Conservation (phyloP, 345 rosid genomes). For the Aquilaria yunnanensis region DNA sequence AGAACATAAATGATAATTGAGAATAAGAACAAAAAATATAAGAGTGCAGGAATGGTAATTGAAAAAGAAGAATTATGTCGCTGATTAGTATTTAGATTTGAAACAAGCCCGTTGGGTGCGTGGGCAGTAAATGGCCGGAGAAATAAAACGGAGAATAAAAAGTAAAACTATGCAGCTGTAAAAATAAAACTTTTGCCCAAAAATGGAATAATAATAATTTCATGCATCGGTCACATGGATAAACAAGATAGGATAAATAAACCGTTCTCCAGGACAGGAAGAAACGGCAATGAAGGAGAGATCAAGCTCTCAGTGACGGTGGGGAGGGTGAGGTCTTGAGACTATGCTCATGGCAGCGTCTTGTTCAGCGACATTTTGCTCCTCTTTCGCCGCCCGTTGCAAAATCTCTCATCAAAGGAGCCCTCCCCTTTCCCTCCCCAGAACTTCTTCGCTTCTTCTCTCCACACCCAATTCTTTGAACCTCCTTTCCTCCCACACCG, state of each 20-base stretch:
- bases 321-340: neutral
- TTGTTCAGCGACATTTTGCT: conserved; percentile 45
- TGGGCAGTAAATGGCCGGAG: too few relatives aligned
- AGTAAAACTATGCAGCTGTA: too few relatives aligned
- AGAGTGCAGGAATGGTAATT: too few relatives aligned
- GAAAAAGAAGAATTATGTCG: too few relatives aligned
- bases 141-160: too few relatives aligned
- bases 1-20: too few relatives aligned
- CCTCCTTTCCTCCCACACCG: conserved; percentile 20
- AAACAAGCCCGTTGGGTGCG: too few relatives aligned
- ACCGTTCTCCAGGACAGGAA: neutral
- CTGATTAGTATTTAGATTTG: too few relatives aligned
- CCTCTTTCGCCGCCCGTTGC: conserved; percentile 55
- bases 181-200: too few relatives aligned
- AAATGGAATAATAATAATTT: too few relatives aligned
- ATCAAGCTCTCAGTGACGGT: neutral
- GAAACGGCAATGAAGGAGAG: neutral
- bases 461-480: conserved; percentile 22
- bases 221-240: neutral
- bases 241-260: conserved; percentile 12
- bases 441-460: conserved; percentile 19
- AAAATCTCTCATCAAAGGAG: conserved; percentile 30
- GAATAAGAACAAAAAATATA: too few relatives aligned
- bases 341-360: conserved; percentile 33
- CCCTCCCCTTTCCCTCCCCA: conserved; percentile 19